These are phyloP conservation scores for Hypoxylon rickii DNA, from an alignment of 495 filamentous ascomycete genomes.

Conservation along the genomic window DNA sequence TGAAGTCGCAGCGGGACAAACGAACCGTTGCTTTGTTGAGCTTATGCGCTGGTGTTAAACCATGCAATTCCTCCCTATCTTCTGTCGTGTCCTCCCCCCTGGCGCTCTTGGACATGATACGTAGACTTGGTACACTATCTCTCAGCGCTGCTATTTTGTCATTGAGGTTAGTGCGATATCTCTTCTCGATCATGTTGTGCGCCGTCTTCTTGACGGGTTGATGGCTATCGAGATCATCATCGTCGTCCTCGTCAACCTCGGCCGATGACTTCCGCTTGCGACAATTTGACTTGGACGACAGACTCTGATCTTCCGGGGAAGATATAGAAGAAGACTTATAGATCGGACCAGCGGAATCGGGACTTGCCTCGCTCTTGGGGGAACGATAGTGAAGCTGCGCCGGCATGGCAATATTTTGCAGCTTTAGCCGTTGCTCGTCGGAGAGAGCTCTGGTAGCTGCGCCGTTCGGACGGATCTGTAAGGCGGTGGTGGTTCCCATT, in stretches of 20 bases:
- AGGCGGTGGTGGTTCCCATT: constrained; percentile 12
- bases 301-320: constrained; percentile 50
- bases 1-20: constrained; percentile 4
- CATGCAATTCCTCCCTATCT: constrained; percentile 78
- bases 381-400: constrained; percentile 58
- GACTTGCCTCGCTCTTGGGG: constrained; percentile 55
- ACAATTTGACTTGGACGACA: constrained; percentile 51
- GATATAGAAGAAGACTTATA: constrained; percentile 48
- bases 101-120: constrained; percentile 71
- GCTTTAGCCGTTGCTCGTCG: constrained; percentile 57
- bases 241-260: constrained; percentile 54
- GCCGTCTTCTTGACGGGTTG: constrained; percentile 91
- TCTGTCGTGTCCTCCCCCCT: constrained; percentile 69
- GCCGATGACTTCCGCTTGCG: constrained; percentile 69
- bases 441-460: constrained; percentile 33
- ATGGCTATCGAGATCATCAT: constrained; percentile 60
- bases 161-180: constrained; percentile 94
- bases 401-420: constrained; percentile 62
- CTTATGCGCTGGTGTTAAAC: constrained; percentile 80
- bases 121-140: constrained; percentile 85
- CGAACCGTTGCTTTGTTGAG: constrained; percentile 90
- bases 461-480: constrained; percentile 25
- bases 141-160: constrained; percentile 92
- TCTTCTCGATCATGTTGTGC: constrained; percentile 97
- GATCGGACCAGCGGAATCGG: constrained; percentile 49